Conservation (phyloP, 805 yeast species). For the Jamesozyma piceae region DNA sequence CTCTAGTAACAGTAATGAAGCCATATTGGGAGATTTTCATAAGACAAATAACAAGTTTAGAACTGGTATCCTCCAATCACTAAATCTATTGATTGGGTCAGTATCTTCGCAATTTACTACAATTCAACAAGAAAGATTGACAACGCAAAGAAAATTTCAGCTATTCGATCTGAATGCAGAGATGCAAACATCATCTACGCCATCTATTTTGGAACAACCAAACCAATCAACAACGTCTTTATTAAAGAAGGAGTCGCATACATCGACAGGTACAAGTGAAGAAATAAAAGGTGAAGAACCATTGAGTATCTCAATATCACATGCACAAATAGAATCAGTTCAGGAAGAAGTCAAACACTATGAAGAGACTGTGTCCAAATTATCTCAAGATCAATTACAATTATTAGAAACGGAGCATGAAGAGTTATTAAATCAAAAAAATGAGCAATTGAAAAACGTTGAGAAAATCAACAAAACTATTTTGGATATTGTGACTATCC, state of each 20-base stretch:
- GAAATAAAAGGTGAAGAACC: slow-evolving; percentile 8
- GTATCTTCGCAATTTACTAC: slow-evolving; percentile 39
- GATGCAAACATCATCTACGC: neutral
- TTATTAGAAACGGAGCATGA: slow-evolving; percentile 51
- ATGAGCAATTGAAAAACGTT: slow-evolving; percentile 52
- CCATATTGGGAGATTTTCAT: slow-evolving; percentile 21
- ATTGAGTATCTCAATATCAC: slow-evolving; percentile 24
- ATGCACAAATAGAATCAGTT: slow-evolving; percentile 18
- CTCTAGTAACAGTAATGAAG: slow-evolving; percentile 29
- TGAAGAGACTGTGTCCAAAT: slow-evolving; percentile 27
- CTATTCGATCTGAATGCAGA: slow-evolving; percentile 20
- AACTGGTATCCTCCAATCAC: slow-evolving; percentile 39
- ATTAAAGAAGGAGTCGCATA: too few relatives aligned
- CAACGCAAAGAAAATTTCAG: slow-evolving; percentile 30
- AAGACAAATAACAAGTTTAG: slow-evolving; percentile 37
- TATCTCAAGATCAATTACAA: slow-evolving; percentile 48
- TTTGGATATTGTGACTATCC: slow-evolving; percentile 65
- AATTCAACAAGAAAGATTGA: slow-evolving; percentile 42
- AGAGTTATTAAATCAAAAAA: slow-evolving; percentile 43
- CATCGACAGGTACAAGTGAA: neutral
- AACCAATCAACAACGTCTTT: neutral
- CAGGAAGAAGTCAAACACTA: slow-evolving; percentile 31
- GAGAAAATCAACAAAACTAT: slow-evolving; percentile 52
- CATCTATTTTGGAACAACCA: neutral
- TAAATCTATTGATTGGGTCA: slow-evolving; percentile 36